Evolutionary conservation across 345 rosid species (phyloP).

Genomic region (Sisymbrium altissimum): DNA sequence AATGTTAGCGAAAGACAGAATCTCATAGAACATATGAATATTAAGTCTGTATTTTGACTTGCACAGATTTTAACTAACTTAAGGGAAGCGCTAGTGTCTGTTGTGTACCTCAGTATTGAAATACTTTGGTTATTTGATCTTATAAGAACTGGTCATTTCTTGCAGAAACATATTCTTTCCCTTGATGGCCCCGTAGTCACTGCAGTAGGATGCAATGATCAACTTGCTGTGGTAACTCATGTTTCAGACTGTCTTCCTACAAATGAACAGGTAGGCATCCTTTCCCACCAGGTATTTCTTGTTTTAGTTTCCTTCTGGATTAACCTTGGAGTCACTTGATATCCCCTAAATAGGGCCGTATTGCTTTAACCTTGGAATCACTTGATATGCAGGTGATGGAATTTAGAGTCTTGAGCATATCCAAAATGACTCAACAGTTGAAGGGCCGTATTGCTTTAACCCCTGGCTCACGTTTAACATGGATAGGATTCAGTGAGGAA

Average conservation of each 20-base stretch:
- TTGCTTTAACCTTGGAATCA: constrained; percentile 3
- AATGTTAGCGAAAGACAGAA: neutral
- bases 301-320: neutral
- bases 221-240: constrained; percentile 79
- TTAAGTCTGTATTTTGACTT: neutral
- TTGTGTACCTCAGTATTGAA: neutral
- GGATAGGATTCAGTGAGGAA: constrained; percentile 94
- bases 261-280: constrained; percentile 62
- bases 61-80: neutral
- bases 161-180: constrained; percentile 80
- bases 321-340: neutral
- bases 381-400: constrained; percentile 62
- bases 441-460: constrained; percentile 72
- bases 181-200: constrained; percentile 86
- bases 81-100: neutral
- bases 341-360: neutral
- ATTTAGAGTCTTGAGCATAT: constrained; percentile 60
- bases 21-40: neutral
- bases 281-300: neutral
- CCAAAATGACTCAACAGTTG: constrained; percentile 50
- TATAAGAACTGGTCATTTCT: constrained; percentile 5
- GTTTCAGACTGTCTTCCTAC: constrained; percentile 78
- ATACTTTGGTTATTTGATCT: neutral
- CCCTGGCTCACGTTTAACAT: constrained; percentile 73
- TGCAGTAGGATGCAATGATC: constrained; percentile 77